Evolutionary conservation across 305 asterid species (phyloP).

Genomic region (Vinca major): DNA sequence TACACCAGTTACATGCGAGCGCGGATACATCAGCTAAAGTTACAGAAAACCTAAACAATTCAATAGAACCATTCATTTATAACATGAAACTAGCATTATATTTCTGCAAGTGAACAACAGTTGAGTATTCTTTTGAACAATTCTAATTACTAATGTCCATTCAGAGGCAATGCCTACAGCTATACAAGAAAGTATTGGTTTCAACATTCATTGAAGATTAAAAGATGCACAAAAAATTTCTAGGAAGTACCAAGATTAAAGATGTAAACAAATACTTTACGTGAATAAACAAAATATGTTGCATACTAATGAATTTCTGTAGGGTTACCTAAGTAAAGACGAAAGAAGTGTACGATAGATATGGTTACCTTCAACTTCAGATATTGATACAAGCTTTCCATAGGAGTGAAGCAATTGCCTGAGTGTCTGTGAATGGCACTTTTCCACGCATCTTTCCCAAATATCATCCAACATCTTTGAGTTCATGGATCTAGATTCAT

Average conservation of each 20-base stretch:
- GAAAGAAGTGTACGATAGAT: constrained; percentile 1
- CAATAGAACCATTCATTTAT: neutral
- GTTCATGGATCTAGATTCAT: constrained; percentile 44
- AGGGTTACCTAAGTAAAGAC: neutral
- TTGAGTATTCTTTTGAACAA: neutral
- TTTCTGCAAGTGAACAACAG: neutral
- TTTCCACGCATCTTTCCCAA: constrained; percentile 69
- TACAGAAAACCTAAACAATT: neutral
- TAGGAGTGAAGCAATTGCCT: constrained; percentile 68
- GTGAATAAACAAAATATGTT: neutral
- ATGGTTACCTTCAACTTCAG: constrained; percentile 57
- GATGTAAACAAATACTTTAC: neutral
- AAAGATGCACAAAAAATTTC: neutral
- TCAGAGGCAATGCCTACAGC: neutral
- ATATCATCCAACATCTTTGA: constrained; percentile 50
- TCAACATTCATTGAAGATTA: neutral
- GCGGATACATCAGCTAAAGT: neutral
- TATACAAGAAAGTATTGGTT: neutral
- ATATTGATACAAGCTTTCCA: constrained; percentile 70
- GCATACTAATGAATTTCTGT: neutral
- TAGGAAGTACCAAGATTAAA: neutral
- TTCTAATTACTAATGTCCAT: neutral
- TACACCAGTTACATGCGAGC: neutral
- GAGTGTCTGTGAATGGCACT: constrained; percentile 80
- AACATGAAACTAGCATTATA: neutral